Evolutionary conservation across 345 rosid genomes (phyloP), one percentile per base, ranked within the genome.

Genomic region (Eucalyptus sp.): DNA sequence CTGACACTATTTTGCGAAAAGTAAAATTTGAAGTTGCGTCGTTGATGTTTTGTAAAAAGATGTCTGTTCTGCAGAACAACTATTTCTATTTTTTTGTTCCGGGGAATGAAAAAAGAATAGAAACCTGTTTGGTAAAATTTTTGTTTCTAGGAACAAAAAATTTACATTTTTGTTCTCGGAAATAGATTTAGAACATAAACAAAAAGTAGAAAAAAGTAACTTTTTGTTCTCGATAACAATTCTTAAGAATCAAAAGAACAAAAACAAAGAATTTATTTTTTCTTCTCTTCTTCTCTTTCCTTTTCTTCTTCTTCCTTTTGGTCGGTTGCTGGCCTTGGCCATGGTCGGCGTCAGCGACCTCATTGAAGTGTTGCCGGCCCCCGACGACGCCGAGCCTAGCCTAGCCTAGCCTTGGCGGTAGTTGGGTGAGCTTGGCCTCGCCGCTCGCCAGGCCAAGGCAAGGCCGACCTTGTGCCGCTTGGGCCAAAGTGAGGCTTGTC

Each of bases 41-140:
- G 20, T 64, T 22, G 41, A n/a, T 51, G 54, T 51, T 51, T 51
- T 8, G 8, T 51, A 3, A 16, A 16, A 51, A 51, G 2, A 16
- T 4, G 16, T 7, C 0, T 51, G 0, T 17, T 51, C 2, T 1
- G 0, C 2, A 2, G 1, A 51, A 51, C 0, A 17, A 3, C 2
- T 17, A 6, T 51, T 51, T 17, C 1, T 17, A 8, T 51, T 51
- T 1, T 51, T 51, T 17, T 51, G 54, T 16, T 51, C 0, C 0
- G 0, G 20, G 1, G 0, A 51, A 51, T 2, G 0, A 16, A 51
- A 50, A 51, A 51, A 16, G 1, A 51, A 16, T 16, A 2, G 4
- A 51, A 51, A 51, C 4, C 8, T 3, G 2, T 51, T 51, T 16
- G 4, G 8, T 51, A 51, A 51, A 51, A 16, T 16, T 51, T 51